Base-by-base conservation (phyloP, 1,284 basidiomycete genomes). In the Ganoderma boninense region DNA sequence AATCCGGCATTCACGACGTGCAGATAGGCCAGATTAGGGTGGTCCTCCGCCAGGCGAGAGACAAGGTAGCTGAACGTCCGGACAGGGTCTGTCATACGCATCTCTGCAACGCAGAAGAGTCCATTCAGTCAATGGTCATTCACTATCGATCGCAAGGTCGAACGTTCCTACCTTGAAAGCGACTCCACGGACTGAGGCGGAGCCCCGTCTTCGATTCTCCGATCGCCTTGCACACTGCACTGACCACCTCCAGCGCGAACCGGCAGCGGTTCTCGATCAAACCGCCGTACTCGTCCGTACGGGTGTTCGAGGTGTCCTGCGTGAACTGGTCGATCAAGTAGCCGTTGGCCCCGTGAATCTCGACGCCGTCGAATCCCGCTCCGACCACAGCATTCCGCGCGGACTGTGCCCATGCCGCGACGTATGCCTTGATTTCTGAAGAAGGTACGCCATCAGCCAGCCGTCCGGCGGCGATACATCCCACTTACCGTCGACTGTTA, bases 261-360 rank as follows among this genome's bases (percentile, higher is more conserved):
- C 86, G 80, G 2, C 80, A 74, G 20, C 90, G 82, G 75, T 90
- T 90, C 78, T 89, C 87, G 29, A 88, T 69, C 2, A 83, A 83
- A 2, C 89, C 90, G 7, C 90, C 90, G 76, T 89, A 92, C 62
- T 84, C 80, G 79, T 92, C 90, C 16, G 85, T 87, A 38, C 89
- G 85, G 43, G 84, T 81, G 81, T 91, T 91, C 61, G 82, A 75
- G 0, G 80, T 74, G 46, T 83, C 80, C 71, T 87, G 83, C 26
- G 84, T 63, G 75, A 84, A 85, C 73, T 85, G 83, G 71, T 85
- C 84, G 26, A 85, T 60, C 11, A 86, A 76, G 67, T 83, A 85
- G 4, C 85, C 84, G 67, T 83, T 74, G 10, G 78, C 79, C n/a
- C 65, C 72, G 68, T 80, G 79, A 13, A 79, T 72, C 70, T 81